Evolutionary conservation across 106 monocot species (phyloP).

Genomic region (Alisma plantagoaquatica): DNA sequence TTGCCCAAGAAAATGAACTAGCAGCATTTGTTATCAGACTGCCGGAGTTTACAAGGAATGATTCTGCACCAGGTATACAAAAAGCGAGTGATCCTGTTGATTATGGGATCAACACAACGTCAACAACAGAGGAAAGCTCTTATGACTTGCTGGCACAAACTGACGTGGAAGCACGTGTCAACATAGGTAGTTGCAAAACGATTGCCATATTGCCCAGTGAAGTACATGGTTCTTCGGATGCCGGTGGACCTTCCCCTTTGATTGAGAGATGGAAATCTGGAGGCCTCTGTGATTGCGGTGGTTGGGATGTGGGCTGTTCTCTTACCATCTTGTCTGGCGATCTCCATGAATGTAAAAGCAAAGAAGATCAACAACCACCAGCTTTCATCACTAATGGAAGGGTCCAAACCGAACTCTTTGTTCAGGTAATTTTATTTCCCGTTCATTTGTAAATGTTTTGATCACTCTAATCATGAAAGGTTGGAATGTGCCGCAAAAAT

Average conservation of each 20-base stretch:
- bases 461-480: background rate
- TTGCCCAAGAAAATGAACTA: conserved; percentile 18
- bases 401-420: conserved; percentile 36
- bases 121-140: background rate
- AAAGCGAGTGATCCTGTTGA: no score
- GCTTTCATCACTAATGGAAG: conserved; percentile 3
- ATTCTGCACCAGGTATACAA: no score
- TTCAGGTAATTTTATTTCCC: conserved; percentile 28
- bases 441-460: background rate
- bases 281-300: conserved; percentile 85
- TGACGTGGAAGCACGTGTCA: conserved; percentile 1
- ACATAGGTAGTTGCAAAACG: conserved; percentile 1
- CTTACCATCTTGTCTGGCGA: conserved; percentile 51
- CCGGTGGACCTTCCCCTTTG: conserved; percentile 43
- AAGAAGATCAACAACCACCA: conserved; percentile 7
- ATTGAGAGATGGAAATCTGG: conserved; percentile 73
- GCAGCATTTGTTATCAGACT: conserved; percentile 33
- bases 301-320: conserved; percentile 89
- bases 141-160: background rate
- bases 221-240: conserved; percentile 32
- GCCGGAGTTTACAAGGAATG: conserved; percentile 7
- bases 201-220: conserved; percentile 39
- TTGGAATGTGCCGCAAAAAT: background rate
- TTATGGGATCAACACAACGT: no score
- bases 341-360: conserved; percentile 16